Conservation (phyloP, 495 filamentous ascomycete species). For the Neurospora sublineolata region DNA sequence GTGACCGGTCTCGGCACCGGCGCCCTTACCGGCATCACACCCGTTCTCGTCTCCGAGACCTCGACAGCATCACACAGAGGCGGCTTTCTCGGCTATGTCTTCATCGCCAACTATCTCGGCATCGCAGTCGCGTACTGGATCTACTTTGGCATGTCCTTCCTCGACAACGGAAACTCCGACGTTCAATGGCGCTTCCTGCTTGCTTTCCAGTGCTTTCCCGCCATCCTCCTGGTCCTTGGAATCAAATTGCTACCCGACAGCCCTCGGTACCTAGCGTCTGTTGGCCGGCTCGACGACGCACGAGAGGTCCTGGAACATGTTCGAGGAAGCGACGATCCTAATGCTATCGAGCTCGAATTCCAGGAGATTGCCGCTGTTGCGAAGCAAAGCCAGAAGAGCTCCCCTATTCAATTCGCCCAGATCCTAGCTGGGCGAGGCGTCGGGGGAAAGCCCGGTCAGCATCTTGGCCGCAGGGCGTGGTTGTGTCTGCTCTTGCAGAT, state of each 20-base stretch:
- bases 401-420: not conserved
- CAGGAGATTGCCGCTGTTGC: not conserved
- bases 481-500: constrained; percentile 54
- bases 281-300: not conserved
- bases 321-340: not conserved
- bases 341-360: not conserved
- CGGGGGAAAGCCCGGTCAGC: constrained; percentile 1
- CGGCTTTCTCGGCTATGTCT: constrained; percentile 38
- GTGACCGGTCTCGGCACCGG: constrained; percentile 47
- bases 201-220: constrained; percentile 44
- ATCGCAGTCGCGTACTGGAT: constrained; percentile 55
- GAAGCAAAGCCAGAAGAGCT: not conserved
- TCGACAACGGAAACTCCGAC: constrained; percentile 38
- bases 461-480: constrained; percentile 8
- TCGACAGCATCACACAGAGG: constrained; percentile 37
- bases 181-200: constrained; percentile 38
- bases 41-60: constrained; percentile 34
- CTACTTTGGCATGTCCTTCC: constrained; percentile 44
- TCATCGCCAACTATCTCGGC: constrained; percentile 47
- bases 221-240: constrained; percentile 32
- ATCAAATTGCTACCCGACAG: constrained; percentile 40
- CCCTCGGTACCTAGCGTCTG: constrained; percentile 24
- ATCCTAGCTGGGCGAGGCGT: not conserved
- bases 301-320: not conserved
- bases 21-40: constrained; percentile 25